A percentile compares a stretch with the other conserved stretches of the same genome.
Evolutionary conservation across 345 rosid species (phyloP).

Genomic region (Eucalyptus urophylla): DNA sequence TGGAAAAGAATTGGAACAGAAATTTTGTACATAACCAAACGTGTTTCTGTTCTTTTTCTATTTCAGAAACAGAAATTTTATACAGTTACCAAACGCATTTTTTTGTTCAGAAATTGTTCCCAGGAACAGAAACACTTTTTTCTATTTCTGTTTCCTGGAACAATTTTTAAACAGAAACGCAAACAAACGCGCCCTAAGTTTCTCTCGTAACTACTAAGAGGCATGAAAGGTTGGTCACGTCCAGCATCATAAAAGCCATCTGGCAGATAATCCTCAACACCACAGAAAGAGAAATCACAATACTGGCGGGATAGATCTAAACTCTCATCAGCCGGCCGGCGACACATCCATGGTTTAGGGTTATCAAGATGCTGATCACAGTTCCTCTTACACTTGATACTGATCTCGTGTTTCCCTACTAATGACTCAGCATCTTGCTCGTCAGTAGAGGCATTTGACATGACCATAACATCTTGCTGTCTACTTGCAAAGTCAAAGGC

Average conservation of each 20-base stretch:
- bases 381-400: constrained; percentile 54
- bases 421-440: constrained; percentile 34
- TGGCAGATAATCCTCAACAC: constrained; percentile 59
- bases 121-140: too few relatives aligned
- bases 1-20: too few relatives aligned
- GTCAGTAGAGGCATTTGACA: constrained; percentile 15
- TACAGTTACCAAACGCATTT: too few relatives aligned
- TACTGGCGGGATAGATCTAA: constrained; percentile 42
- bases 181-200: too few relatives aligned
- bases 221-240: constrained; percentile 82
- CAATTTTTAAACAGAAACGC: too few relatives aligned
- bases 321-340: constrained; percentile 32
- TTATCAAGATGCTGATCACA: constrained; percentile 59
- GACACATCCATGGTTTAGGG: constrained; percentile 80
- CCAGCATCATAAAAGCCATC: constrained; percentile 99
- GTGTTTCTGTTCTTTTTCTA: too few relatives aligned
- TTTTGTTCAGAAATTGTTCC: too few relatives aligned
- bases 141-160: too few relatives aligned
- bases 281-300: constrained; percentile 57
- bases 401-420: constrained; percentile 17
- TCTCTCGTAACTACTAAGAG: constrained; percentile 44
- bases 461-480: constrained; percentile 13
- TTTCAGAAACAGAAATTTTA: too few relatives aligned
- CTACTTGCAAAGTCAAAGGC: constrained; percentile 11
- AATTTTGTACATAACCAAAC: too few relatives aligned